Evolutionary conservation across 1,284 basidiomycete species (phyloP), one percentile per base, ranked within the genome.

Genomic region (Trametes sp.): DNA sequence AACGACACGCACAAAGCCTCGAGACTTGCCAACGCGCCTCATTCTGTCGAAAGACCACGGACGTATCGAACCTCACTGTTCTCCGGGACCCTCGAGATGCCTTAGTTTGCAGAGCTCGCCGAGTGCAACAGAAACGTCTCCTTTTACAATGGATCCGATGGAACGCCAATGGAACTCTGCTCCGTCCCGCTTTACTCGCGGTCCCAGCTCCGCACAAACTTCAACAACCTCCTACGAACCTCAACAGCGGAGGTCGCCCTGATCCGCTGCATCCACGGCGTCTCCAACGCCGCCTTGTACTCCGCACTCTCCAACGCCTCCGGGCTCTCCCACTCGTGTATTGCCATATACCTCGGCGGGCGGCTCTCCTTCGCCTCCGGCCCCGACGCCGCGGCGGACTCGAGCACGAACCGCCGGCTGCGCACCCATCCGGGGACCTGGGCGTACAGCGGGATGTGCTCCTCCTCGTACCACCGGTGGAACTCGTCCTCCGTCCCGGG

Each of bases 401-500:
- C 72, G 54, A 78, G 64, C 28, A 74, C 71, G 63, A 75, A 78
- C 44, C 77, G 64, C 53, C 78, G 61, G 29, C 68, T 74, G 62
- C 77, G 72, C 57, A 78, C 54, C 77, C 78, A 79, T 29, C 77
- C 77, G 2, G 75, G 74, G 4, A 71, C 63, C 64, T 74, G 71
- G 13, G 72, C 62, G 9, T 78, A 63, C 65, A 77, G 44, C 29
- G 71, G 69, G 33, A 76, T 72, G 57, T 78, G 77, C 63, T 78
- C 78, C 64, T 77, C 77, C 61, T 74, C 69, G 56, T 75, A 77
- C 76, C 74, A 78, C 65, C 70, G 74, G 68, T 82, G 77, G 62
- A 81, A 78, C n/a, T 79, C 78, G 2, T 76, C 77, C 50, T 81
- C 80, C 13, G 64, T 64, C 26, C 77, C 77, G n/a, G 72, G 66